These are phyloP conservation scores for Cyberlindnera mississippiensis DNA, from an alignment of 805 yeast genomes.

Conservation along the genomic window DNA sequence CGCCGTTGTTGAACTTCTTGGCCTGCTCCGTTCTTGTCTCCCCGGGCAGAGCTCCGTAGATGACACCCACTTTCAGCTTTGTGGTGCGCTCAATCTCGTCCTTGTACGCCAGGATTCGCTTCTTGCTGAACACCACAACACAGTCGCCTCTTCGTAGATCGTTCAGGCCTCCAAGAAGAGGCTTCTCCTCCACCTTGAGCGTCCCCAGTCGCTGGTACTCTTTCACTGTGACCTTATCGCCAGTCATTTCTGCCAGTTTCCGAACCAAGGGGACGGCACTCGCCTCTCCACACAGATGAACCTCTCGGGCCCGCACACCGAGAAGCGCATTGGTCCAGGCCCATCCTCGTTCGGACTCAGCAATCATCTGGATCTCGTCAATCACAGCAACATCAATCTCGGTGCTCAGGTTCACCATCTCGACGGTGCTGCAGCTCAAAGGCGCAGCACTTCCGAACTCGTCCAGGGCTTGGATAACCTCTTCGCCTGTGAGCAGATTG, in stretches of 20 bases:
- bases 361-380: constrained; percentile 96
- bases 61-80: constrained; percentile 70
- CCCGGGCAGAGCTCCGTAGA: constrained; percentile 95
- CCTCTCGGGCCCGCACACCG: constrained; percentile 80
- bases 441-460: constrained; percentile 68
- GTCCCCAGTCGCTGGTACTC: constrained; percentile 73
- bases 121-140: constrained; percentile 80
- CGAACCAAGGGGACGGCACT: constrained; percentile 69
- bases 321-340: constrained; percentile 92
- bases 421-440: constrained; percentile 84
- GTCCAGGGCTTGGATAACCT: constrained; percentile 69
- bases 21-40: constrained; percentile 90
- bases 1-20: constrained; percentile 68
- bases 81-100: constrained; percentile 64
- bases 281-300: constrained; percentile 93
- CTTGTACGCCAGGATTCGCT: constrained; percentile 63
- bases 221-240: constrained; percentile 74
- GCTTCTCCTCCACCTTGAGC: constrained; percentile 48
- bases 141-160: constrained; percentile 75
- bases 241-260: constrained; percentile 60
- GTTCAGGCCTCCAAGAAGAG: constrained; percentile 32
- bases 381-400: constrained; percentile 83
- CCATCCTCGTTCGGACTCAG: constrained; percentile 74
- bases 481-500: constrained; percentile 94
- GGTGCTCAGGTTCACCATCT: constrained; percentile 73